These are phyloP conservation scores for Lepidopterella palustris DNA, from an alignment of 495 filamentous ascomycete species.

Conservation along the genomic window DNA sequence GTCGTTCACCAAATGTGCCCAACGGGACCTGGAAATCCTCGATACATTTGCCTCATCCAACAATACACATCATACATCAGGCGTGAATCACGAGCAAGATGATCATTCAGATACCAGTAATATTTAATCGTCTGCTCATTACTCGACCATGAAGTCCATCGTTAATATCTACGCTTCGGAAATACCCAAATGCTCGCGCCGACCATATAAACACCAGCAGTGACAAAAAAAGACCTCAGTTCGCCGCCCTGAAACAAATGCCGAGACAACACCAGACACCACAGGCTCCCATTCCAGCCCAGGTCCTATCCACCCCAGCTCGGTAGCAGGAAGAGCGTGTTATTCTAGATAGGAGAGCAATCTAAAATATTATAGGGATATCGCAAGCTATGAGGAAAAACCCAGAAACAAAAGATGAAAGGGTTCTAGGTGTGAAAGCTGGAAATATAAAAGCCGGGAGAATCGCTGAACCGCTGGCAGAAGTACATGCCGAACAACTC, in stretches of 20 bases:
- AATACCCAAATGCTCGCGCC: no score
- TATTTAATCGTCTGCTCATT: no score
- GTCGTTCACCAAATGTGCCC: no score
- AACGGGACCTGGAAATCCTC: no score
- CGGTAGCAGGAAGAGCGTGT: background rate
- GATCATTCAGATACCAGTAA: no score
- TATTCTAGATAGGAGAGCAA: background rate
- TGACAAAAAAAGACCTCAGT: conserved; percentile 11
- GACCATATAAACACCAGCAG: background rate
- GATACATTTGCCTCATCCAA: no score
- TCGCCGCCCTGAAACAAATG: background rate
- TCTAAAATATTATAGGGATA: conserved; percentile 9
- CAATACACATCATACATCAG: no score
- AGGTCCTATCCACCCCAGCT: background rate
- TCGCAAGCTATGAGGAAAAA: background rate
- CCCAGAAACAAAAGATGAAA: background rate
- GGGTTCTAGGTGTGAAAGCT: background rate
- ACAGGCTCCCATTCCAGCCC: background rate
- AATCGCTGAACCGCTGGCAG: background rate
- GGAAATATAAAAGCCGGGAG: background rate
- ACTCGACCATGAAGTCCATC: no score
- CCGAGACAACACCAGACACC: background rate
- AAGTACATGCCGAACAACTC: background rate
- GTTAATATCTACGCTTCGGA: no score
- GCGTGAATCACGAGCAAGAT: no score